phyloP scores from a whole-genome alignment of 805 yeast species.

The Wickerhamiella cacticola region DNA sequence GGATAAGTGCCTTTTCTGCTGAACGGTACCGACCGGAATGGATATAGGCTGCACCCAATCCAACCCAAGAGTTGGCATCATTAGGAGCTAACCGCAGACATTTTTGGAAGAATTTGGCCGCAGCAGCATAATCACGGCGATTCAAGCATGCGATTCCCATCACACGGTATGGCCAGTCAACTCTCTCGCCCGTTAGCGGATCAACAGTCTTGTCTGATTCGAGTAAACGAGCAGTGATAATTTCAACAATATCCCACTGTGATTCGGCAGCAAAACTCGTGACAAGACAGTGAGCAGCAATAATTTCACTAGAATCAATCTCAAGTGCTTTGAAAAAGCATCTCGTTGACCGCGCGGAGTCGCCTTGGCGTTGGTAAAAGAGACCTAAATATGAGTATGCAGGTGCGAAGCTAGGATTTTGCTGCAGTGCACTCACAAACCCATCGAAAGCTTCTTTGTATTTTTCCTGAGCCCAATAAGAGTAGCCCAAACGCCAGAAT shows the following conservation, averaged over 20 bases:
- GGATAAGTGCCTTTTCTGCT: constrained; percentile 66
- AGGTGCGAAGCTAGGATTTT: constrained; percentile 55
- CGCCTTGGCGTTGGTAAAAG: constrained; percentile 47
- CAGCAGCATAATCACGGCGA: constrained; percentile 56
- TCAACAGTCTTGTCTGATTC: constrained; percentile 38
- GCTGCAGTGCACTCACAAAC: constrained; percentile 47
- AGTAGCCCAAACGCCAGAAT: constrained; percentile 64
- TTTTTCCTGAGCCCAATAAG: constrained; percentile 32
- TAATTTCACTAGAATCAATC: constrained; percentile 60
- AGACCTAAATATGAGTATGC: constrained; percentile 73
- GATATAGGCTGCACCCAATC: constrained; percentile 91
- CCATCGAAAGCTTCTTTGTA: constrained; percentile 43
- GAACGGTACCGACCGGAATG: constrained; percentile 80
- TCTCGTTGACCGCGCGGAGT: constrained; percentile 65
- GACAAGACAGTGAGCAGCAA: constrained; percentile 63
- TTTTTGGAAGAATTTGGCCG: constrained; percentile 80
- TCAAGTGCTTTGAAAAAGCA: constrained; percentile 88
- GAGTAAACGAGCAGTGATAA: constrained; percentile 54
- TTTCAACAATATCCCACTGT: constrained; percentile 80
- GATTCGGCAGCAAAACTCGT: constrained; percentile 49
- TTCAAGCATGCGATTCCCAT: constrained; percentile 70
- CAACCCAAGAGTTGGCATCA: constrained; percentile 81
- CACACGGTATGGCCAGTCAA: constrained; percentile 76
- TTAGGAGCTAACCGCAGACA: constrained; percentile 56
- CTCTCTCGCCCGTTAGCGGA: constrained; percentile 14